These are phyloP conservation scores for Dillenia turbinata DNA, from an alignment of 164 flowering plant species.

Conservation along the genomic window DNA sequence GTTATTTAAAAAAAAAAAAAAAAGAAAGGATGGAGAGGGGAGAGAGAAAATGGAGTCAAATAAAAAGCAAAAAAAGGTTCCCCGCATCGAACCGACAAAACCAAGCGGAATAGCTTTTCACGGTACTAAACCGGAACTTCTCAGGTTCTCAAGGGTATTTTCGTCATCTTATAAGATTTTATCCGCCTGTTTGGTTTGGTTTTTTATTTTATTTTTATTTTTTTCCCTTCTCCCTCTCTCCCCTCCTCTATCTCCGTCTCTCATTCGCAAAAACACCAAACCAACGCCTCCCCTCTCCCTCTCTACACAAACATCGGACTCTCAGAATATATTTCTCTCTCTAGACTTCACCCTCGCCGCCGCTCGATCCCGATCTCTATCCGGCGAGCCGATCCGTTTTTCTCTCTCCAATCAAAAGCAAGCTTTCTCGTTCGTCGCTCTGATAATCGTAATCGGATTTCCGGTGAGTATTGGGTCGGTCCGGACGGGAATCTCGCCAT, in stretches of 20 bases:
- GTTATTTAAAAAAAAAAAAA: too few relatives aligned
- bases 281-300: neutral
- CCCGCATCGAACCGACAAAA: too few relatives aligned
- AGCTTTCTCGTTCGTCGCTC: neutral
- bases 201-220: too few relatives aligned
- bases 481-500: neutral
- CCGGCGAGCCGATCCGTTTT: conserved; percentile 1
- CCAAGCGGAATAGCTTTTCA: too few relatives aligned
- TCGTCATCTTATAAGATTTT: neutral
- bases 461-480: neutral
- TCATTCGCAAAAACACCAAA: neutral
- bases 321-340: neutral
- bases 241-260: conserved; percentile 1
- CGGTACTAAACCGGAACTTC: too few relatives aligned
- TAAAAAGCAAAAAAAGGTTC: too few relatives aligned
- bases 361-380: neutral
- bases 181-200: neutral
- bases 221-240: neutral
- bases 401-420: neutral
- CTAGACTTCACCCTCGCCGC: conserved; percentile 2
- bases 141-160: too few relatives aligned
- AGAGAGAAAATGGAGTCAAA: too few relatives aligned
- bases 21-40: too few relatives aligned
- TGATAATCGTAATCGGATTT: neutral
- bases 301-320: neutral